phyloP scores from a whole-genome alignment of 306 rosid genomes.

The Quercus dentata region DNA sequence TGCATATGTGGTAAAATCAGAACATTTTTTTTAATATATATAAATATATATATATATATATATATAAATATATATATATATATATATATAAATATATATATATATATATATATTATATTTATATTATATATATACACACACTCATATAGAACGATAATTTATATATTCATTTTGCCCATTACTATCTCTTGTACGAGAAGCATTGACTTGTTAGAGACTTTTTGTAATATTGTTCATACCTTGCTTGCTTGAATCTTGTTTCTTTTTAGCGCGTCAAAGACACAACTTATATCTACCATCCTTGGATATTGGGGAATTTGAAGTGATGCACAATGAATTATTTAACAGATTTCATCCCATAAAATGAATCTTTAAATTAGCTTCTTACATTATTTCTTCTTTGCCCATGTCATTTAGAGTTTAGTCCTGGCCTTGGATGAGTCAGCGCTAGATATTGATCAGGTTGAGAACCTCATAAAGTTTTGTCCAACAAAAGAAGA shows the following conservation, averaged over 20 bases:
- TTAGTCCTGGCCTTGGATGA: slow-evolving; percentile 85
- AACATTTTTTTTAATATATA: no score
- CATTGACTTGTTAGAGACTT: neutral
- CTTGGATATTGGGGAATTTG: neutral
- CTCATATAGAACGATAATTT: no score
- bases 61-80: no score
- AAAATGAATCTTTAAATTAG: neutral
- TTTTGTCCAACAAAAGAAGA: slow-evolving; percentile 97
- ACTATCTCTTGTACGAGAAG: no score
- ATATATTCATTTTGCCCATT: no score
- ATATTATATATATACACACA: no score
- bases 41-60: no score
- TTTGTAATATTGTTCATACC: neutral
- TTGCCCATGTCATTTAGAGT: slow-evolving; percentile 43
- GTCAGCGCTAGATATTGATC: slow-evolving; percentile 70
- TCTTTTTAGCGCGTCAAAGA: neutral
- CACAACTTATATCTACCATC: slow-evolving; percentile 1
- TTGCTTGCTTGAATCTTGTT: slow-evolving; percentile 3
- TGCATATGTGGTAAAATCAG: no score
- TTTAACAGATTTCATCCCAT: neutral
- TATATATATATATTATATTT: no score
- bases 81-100: no score
- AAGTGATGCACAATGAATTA: neutral
- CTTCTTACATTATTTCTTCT: slow-evolving; percentile 15
- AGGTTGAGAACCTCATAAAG: slow-evolving; percentile 94